Conservation (phyloP, 371 early-diverging fungal species). For the Choanephora cucurbitarum region DNA sequence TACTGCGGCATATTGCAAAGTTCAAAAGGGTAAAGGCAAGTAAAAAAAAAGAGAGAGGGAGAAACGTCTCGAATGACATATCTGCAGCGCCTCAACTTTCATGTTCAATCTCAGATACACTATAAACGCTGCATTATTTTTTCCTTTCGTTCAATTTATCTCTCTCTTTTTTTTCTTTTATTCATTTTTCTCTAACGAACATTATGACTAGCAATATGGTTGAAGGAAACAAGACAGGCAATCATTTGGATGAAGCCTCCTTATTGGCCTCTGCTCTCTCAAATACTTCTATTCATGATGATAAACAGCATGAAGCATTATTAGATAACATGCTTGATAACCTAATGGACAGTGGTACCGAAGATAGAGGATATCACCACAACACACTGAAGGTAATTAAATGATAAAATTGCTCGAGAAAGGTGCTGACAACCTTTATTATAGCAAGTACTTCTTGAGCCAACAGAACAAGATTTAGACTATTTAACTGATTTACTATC, state of each 20-base stretch:
- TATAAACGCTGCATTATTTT: too few relatives aligned
- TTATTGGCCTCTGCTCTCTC: conserved; percentile 22
- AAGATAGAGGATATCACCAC: neutral
- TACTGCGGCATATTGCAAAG: too few relatives aligned
- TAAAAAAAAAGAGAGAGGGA: too few relatives aligned
- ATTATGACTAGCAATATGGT: neutral
- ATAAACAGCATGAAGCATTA: conserved; percentile 1
- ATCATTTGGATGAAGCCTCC: conserved; percentile 15
- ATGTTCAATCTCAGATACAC: too few relatives aligned
- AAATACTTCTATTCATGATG: conserved; percentile 14
- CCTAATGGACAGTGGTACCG: neutral
- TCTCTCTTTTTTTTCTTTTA: neutral
- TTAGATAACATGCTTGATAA: conserved; percentile 10
- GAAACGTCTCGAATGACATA: too few relatives aligned
- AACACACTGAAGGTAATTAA: conserved; percentile 3
- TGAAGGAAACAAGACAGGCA: neutral
- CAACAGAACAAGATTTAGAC: conserved; percentile 44
- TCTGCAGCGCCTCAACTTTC: too few relatives aligned
- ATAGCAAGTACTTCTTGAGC: conserved; percentile 41
- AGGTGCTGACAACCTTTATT: neutral
- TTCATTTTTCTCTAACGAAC: too few relatives aligned
- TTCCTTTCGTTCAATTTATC: too few relatives aligned
- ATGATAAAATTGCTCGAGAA: neutral
- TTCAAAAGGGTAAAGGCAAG: too few relatives aligned
- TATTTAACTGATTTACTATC: conserved; percentile 45